Conservation (phyloP, 2,329 filamentous ascomycete species). For the Claviceps arundinis region DNA sequence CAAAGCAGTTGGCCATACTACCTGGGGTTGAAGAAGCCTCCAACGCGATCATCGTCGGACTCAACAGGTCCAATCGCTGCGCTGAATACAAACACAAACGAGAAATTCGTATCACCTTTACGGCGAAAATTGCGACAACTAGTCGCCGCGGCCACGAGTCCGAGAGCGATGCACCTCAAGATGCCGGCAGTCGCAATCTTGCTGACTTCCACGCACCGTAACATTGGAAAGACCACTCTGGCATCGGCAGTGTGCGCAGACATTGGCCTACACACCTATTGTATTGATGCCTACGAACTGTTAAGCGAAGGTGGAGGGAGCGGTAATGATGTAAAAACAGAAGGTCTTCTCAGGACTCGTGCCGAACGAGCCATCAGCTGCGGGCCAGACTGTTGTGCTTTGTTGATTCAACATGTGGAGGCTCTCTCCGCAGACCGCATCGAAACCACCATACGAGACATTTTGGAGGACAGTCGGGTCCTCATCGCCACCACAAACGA, state of each 20-base stretch:
- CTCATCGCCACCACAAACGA: conserved; percentile 91
- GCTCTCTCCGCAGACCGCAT: conserved; percentile 86
- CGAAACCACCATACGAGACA: conserved; percentile 69
- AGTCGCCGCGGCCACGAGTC: conserved; percentile 77
- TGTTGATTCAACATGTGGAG: conserved; percentile 84
- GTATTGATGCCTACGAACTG: conserved; percentile 86
- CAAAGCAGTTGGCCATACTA: conserved; percentile 84
- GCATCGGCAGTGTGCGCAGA: conserved; percentile 70
- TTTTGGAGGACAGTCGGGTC: conserved; percentile 66
- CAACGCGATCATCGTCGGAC: conserved; percentile 28
- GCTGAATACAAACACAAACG: conserved; percentile 31
- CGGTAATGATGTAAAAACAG: conserved; percentile 84
- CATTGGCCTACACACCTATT: conserved; percentile 78
- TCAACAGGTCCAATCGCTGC: conserved; percentile 25
- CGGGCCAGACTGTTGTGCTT: conserved; percentile 66
- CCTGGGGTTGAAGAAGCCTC: conserved; percentile 58
- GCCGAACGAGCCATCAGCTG: conserved; percentile 83
- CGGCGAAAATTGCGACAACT: conserved; percentile 68
- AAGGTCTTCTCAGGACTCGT: conserved; percentile 75
- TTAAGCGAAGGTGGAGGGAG: conserved; percentile 74
- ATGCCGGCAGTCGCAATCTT: conserved; percentile 83
- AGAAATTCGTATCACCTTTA: conserved; percentile 42
- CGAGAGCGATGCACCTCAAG: conserved; percentile 70
- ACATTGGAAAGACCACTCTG: conserved; percentile 80
- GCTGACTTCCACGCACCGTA: conserved; percentile 79